A percentile compares a stretch with the other conserved stretches of the same genome.
Conservation (phyloP, 345 rosid genomes). For the Bruguiera gymnorhiza region DNA sequence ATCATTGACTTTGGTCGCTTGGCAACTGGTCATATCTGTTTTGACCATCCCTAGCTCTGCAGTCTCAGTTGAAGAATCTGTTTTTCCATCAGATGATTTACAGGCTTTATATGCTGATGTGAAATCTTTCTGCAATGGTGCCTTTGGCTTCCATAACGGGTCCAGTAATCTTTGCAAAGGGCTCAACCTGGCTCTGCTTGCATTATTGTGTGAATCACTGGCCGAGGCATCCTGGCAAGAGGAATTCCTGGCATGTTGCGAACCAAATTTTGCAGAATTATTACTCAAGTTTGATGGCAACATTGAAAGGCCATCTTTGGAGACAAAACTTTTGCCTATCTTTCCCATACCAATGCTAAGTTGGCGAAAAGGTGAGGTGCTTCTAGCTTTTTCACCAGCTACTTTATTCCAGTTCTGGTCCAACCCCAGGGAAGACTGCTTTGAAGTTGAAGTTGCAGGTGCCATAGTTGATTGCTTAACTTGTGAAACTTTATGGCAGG, state of each 20-base stretch:
- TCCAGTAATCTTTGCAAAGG: slow-evolving; percentile 83
- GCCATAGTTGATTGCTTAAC: slow-evolving; percentile 24
- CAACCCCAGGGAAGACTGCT: slow-evolving; percentile 26
- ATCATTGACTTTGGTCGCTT: slow-evolving; percentile 29
- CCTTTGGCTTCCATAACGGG: slow-evolving; percentile 67
- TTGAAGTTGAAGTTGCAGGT: slow-evolving; percentile 6
- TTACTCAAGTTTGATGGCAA: slow-evolving; percentile 27
- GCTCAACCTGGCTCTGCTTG: slow-evolving; percentile 60
- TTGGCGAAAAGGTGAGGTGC: slow-evolving; percentile 72
- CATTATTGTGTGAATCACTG: slow-evolving; percentile 32
- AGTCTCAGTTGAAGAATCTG: slow-evolving; percentile 7
- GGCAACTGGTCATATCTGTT: slow-evolving; percentile 36
- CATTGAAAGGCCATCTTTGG: slow-evolving; percentile 29
- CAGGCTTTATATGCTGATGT: slow-evolving; percentile 30
- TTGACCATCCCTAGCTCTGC: slow-evolving; percentile 40
- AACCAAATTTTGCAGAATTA: slow-evolving; percentile 37
- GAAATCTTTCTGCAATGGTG: slow-evolving; percentile 37
- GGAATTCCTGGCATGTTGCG: slow-evolving; percentile 40
- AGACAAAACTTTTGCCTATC: slow-evolving; percentile 48
- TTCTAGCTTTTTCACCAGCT: slow-evolving; percentile 54
- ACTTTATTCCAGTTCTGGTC: slow-evolving; percentile 31
- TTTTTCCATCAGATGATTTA: slow-evolving; percentile 10
- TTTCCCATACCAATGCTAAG: slow-evolving; percentile 54
- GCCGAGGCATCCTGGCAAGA: slow-evolving; percentile 28
- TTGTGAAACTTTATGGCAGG: slow-evolving; percentile 29